Percentiles rank a stretch among this genome's conserved stretches.
Conservation (phyloP, 192 early-diverging fungal genomes). For the Coemansia sp. region DNA sequence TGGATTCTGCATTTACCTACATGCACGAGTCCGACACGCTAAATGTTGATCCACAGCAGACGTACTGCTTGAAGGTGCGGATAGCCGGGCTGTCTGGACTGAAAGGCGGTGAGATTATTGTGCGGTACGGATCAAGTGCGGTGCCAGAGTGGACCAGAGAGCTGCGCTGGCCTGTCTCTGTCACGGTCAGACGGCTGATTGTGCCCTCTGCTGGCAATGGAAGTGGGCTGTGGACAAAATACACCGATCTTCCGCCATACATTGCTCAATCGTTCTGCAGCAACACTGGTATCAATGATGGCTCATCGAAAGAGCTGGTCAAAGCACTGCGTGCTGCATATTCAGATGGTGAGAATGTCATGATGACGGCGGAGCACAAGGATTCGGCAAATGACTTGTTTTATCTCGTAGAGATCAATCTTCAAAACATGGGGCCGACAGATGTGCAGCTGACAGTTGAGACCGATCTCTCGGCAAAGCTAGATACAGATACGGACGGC, state of each 20-base stretch:
- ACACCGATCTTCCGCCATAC: conserved; percentile 31
- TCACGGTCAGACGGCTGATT: conserved; percentile 32
- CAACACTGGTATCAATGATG: not conserved
- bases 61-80: conserved; percentile 20
- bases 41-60: not conserved
- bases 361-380: not conserved
- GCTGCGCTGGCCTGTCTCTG: conserved; percentile 37
- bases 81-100: conserved; percentile 31
- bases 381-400: conserved; percentile 17
- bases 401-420: conserved; percentile 34
- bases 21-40: conserved; percentile 2
- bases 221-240: conserved; percentile 15
- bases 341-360: not conserved
- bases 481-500: not conserved
- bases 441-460: conserved; percentile 29
- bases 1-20: conserved; percentile 32
- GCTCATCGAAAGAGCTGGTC: conserved; percentile 8
- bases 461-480: conserved; percentile 23
- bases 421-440: conserved; percentile 23
- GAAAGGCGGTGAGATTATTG: conserved; percentile 24
- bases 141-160: conserved; percentile 28
- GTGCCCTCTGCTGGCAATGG: conserved; percentile 6
- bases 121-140: conserved; percentile 26
- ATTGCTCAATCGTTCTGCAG: conserved; percentile 20
- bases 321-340: conserved; percentile 13